Conservation (phyloP, 106 monocot genomes). For the Apostasia shenzhenica region DNA sequence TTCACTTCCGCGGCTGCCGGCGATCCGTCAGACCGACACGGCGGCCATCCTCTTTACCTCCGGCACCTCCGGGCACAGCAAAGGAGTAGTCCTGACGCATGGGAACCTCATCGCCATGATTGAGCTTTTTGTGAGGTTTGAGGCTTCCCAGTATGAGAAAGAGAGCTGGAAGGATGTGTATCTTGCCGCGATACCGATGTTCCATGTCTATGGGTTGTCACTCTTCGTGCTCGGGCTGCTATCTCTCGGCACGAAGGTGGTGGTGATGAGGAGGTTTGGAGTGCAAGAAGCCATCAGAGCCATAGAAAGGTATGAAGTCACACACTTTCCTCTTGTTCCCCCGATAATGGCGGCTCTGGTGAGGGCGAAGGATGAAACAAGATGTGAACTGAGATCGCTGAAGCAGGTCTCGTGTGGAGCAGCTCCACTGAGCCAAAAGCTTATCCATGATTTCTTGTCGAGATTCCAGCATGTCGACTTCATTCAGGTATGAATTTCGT, state of each 20-base stretch:
- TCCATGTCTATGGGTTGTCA: constrained; percentile 68
- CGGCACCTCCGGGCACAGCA: constrained; percentile 63
- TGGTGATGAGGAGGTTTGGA: constrained; percentile 66
- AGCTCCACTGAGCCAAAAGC: constrained; percentile 42
- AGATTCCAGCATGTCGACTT: constrained; percentile 65
- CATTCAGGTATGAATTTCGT: constrained; percentile 45
- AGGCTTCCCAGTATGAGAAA: constrained; percentile 35
- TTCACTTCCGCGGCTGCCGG: constrained; percentile 9
- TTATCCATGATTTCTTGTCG: constrained; percentile 33
- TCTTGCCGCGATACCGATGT: constrained; percentile 68
- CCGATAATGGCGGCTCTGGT: constrained; percentile 47
- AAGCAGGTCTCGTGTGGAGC: constrained; percentile 62
- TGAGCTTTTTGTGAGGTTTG: constrained; percentile 65
- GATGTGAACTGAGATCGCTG: constrained; percentile 28
- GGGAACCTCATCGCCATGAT: constrained; percentile 53
- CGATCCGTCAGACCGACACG: constrained; percentile 38
- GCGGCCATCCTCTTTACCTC: constrained; percentile 67
- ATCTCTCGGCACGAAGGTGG: constrained; percentile 45
- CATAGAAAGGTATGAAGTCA: constrained; percentile 42
- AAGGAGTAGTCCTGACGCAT: constrained; percentile 57
- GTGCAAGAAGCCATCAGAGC: constrained; percentile 27
- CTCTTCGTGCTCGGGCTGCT: constrained; percentile 57
- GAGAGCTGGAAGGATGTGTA: constrained; percentile 46
- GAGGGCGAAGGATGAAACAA: constrained; percentile 9
- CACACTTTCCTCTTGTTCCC: constrained; percentile 61